phyloP scores from a whole-genome alignment of 495 filamentous ascomycete species.

The Paragyromitra xinjiangensis region DNA sequence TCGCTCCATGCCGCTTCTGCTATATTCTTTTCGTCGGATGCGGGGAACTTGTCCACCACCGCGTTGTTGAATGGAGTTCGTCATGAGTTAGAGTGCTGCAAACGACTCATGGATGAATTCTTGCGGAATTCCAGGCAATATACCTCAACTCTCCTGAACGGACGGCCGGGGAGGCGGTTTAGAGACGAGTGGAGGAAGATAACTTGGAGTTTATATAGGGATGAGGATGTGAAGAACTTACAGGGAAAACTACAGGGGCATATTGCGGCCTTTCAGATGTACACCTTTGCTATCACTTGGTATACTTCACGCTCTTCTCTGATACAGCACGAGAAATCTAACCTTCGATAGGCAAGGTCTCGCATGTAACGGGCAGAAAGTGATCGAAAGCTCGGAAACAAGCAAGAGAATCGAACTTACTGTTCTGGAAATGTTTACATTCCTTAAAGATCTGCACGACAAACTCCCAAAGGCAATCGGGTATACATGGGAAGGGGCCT shows the following conservation, averaged over 20 bases:
- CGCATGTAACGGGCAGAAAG: neutral
- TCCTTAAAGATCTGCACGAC: constrained; percentile 37
- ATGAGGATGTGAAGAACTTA: constrained; percentile 47
- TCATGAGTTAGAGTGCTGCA: constrained; percentile 29
- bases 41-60: too few species aligned
- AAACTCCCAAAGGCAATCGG: constrained; percentile 13
- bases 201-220: constrained; percentile 45
- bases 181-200: constrained; percentile 33
- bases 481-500: constrained; percentile 17
- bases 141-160: constrained; percentile 5
- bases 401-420: neutral
- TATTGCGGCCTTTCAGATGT: constrained; percentile 30
- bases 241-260: constrained; percentile 36
- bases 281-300: constrained; percentile 16
- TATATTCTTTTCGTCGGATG: neutral
- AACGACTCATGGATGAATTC: constrained; percentile 47
- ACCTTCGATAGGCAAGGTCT: neutral
- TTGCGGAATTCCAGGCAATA: constrained; percentile 30
- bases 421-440: neutral
- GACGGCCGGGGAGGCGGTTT: neutral
- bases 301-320: neutral
- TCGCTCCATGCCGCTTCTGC: constrained; percentile 7
- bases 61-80: neutral
- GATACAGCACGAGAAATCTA: neutral
- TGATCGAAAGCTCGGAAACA: neutral